Conservation (phyloP, 2,329 filamentous ascomycete species). For the Microascus cirrosus region DNA sequence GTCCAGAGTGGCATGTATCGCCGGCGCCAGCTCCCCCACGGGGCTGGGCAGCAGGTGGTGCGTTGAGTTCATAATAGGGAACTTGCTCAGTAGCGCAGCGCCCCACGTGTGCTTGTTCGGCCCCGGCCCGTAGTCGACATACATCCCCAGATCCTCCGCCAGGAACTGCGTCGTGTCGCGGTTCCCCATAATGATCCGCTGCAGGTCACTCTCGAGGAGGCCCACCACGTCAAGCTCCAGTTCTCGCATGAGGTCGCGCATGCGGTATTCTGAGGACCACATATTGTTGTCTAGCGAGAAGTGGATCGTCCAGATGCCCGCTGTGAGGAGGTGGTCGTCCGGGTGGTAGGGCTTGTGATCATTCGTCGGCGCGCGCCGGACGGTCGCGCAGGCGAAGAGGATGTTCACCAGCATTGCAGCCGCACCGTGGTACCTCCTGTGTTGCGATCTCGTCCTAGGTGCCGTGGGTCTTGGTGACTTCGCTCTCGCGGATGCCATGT, state of each 20-base stretch:
- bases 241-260: constrained; percentile 83
- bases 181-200: constrained; percentile 99
- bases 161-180: constrained; percentile 91
- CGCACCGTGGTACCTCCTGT: constrained; percentile 39
- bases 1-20: constrained; percentile 92
- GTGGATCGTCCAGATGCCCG: constrained; percentile 97
- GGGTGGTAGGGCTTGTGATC: constrained; percentile 85
- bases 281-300: constrained; percentile 97
- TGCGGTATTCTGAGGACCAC: constrained; percentile 93
- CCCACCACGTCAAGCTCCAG: constrained; percentile 96
- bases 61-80: constrained; percentile 93
- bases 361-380: constrained; percentile 84
- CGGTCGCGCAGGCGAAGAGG: constrained; percentile 68
- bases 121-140: constrained; percentile 91
- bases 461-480: constrained; percentile 12
- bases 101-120: constrained; percentile 99
- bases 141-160: constrained; percentile 96
- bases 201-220: constrained; percentile 84
- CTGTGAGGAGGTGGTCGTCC: constrained; percentile 78
- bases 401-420: constrained; percentile 68
- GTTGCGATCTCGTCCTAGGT: constrained; percentile 20
- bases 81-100: constrained; percentile 83
- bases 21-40: constrained; percentile 87
- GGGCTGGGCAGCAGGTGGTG: constrained; percentile 91
- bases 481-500: constrained; percentile 38